phyloP scores from a whole-genome alignment of 495 filamentous ascomycete genomes.

The Neurospora hispaniola region DNA sequence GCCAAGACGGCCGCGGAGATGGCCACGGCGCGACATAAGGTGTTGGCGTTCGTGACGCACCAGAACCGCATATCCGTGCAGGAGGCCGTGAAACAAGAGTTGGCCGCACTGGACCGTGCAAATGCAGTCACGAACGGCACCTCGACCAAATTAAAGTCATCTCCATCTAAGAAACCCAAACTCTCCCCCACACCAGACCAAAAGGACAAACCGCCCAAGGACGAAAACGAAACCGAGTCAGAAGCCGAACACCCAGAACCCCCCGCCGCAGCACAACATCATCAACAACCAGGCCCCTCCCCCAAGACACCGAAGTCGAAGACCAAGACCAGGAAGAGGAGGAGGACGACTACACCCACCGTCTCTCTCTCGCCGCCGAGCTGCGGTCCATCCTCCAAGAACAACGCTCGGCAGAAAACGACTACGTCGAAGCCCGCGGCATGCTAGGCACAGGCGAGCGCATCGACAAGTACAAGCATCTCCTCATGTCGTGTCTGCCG shows the following conservation, averaged over 20 bases:
- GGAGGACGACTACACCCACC: constrained; percentile 24
- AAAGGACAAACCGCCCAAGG: not conserved
- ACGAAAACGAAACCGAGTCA: not conserved
- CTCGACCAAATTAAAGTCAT: not conserved
- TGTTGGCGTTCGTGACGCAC: constrained; percentile 28
- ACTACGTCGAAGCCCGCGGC: constrained; percentile 37
- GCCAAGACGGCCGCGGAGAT: constrained; percentile 29
- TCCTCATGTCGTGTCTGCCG: constrained; percentile 34
- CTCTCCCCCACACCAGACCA: not conserved
- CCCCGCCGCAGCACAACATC: not conserved
- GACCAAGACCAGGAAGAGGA: not conserved
- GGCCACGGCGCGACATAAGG: constrained; percentile 20
- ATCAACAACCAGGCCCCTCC: not conserved
- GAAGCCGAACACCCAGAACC: not conserved
- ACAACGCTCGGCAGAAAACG: constrained; percentile 30
- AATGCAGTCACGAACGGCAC: constrained; percentile 18
- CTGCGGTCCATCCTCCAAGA: constrained; percentile 25
- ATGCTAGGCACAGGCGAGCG: constrained; percentile 35
- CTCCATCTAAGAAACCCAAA: not conserved
- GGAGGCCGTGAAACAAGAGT: constrained; percentile 21
- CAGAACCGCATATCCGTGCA: constrained; percentile 33
- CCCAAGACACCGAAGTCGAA: not conserved
- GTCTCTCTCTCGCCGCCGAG: constrained; percentile 29
- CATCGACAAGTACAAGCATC: constrained; percentile 38
- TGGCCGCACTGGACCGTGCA: constrained; percentile 10